Conservation (phyloP, 768 basidiomycete species). For the Trametes maxima region DNA sequence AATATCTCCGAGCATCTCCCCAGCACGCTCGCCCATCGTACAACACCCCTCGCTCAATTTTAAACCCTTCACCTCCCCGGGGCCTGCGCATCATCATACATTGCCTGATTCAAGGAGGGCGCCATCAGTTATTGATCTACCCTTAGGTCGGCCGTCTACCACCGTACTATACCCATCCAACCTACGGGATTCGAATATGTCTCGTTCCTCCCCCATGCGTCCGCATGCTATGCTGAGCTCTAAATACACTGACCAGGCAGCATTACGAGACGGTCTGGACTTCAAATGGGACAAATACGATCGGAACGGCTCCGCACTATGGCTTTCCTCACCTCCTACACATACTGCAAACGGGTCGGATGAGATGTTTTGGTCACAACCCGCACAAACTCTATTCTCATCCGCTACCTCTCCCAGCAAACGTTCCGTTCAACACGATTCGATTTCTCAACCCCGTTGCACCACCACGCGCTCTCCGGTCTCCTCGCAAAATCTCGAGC, state of each 20-base stretch:
- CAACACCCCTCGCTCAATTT: not conserved
- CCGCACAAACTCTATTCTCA: not conserved
- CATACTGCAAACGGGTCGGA: not conserved
- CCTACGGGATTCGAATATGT: no score
- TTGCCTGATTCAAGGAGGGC: no score
- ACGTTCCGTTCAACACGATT: not conserved
- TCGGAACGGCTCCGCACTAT: not conserved
- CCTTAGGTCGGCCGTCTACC: no score
- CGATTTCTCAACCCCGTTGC: not conserved
- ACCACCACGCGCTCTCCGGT: no score
- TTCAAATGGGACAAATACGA: conserved; percentile 62
- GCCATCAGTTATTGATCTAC: not conserved
- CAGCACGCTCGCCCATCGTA: not conserved
- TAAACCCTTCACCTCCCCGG: conserved; percentile 49
- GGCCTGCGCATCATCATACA: conserved; percentile 33
- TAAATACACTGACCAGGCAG: no score
- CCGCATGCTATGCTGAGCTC: no score
- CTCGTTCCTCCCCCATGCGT: not conserved
- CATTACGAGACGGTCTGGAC: conserved; percentile 43
- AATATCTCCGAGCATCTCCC: not conserved
- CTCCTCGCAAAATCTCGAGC: no score
- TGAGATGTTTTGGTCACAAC: conserved; percentile 12
- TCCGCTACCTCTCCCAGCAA: not conserved
- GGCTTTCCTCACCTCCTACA: not conserved
- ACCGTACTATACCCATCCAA: no score